phyloP scores from a whole-genome alignment of 805 yeast species.

The Schwanniomyces polymorphus region DNA sequence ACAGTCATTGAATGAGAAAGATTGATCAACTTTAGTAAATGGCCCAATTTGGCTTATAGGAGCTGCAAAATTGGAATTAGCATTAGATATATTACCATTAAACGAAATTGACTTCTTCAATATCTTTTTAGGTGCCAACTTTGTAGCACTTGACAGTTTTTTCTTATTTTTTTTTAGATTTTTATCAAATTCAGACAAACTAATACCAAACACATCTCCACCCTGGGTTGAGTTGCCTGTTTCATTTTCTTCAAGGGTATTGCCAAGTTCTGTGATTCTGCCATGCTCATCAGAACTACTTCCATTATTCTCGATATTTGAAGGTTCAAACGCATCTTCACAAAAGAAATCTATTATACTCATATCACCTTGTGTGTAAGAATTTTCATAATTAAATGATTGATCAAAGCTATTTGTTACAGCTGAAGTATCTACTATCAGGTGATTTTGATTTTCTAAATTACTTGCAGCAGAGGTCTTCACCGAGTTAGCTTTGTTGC shows the following conservation, averaged over 20 bases:
- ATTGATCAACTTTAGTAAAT: not conserved
- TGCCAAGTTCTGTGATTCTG: not conserved
- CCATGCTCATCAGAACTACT: constrained; percentile 4
- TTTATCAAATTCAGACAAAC: not conserved
- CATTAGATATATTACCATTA: constrained; percentile 5
- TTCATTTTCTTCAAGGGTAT: constrained; percentile 1
- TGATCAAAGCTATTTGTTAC: not conserved
- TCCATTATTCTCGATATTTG: not conserved
- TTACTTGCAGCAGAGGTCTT: not conserved
- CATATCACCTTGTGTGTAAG: constrained; percentile 1
- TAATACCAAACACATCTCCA: not conserved
- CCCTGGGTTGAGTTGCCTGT: not conserved
- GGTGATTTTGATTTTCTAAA: not conserved
- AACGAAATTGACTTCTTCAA: constrained; percentile 12
- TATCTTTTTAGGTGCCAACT: constrained; percentile 6
- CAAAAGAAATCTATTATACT: constrained; percentile 15
- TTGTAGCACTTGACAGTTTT: constrained; percentile 2
- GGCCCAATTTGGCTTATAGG: not conserved
- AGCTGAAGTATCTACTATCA: not conserved
- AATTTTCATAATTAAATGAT: not conserved
- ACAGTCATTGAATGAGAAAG: constrained; percentile 13
- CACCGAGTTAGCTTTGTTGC: too few species aligned
- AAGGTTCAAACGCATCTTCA: constrained; percentile 9
- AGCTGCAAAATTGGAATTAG: constrained; percentile 3
- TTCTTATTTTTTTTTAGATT: constrained; percentile 1